Percentiles rank a stretch among this genome's conserved stretches.
Conservation (phyloP, 2,329 filamentous ascomycete species). For the Incumbomyces lentus region DNA sequence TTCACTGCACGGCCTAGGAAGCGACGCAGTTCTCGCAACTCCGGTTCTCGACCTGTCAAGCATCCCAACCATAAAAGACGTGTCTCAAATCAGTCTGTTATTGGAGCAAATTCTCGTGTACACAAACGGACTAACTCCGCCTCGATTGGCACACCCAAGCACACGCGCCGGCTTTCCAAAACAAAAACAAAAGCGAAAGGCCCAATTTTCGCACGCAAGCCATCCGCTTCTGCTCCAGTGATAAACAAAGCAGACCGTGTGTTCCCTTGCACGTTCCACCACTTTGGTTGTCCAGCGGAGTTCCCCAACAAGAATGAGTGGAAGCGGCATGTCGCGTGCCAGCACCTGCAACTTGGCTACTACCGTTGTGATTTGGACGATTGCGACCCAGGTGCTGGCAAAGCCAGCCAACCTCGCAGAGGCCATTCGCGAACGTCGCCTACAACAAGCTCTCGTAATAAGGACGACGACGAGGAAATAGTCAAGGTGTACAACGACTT, state of each 20-base stretch:
- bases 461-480: conserved; percentile 1
- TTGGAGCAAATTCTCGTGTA: conserved; percentile 4
- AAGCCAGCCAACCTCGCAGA: conserved; percentile 8
- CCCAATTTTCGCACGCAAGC: neutral
- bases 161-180: conserved; percentile 4
- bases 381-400: conserved; percentile 32
- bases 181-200: neutral
- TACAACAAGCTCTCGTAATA: neutral
- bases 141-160: neutral
- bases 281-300: conserved; percentile 61
- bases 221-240: neutral
- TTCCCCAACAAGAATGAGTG: conserved; percentile 87
- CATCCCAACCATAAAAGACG: neutral
- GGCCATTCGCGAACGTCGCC: too few relatives aligned
- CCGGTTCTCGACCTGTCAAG: conserved; percentile 7
- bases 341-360: conserved; percentile 65
- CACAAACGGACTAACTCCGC: conserved; percentile 8
- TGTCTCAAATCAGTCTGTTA: conserved; percentile 2
- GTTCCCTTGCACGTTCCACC: conserved; percentile 68
- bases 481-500: conserved; percentile 49
- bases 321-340: conserved; percentile 76
- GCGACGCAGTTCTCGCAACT: neutral
- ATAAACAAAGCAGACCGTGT: conserved; percentile 24
- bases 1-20: conserved; percentile 2
- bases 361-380: conserved; percentile 64